phyloP scores from a whole-genome alignment of 2,329 filamentous ascomycete species.

The Fonsecaea pugnacius region DNA sequence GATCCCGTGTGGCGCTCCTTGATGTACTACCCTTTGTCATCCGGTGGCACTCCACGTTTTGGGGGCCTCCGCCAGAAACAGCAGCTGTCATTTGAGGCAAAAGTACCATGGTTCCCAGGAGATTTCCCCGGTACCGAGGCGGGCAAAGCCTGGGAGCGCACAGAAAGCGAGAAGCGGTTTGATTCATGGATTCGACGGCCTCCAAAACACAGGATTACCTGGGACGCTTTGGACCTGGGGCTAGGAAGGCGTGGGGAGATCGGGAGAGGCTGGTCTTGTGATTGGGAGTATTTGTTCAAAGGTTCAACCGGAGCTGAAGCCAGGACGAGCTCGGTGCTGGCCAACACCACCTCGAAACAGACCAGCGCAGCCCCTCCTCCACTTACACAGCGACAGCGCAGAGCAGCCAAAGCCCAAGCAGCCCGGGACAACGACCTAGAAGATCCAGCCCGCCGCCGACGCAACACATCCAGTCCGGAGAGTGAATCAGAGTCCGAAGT shows the following conservation, averaged over 20 bases:
- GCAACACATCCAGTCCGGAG: constrained; percentile 32
- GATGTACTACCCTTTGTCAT: constrained; percentile 78
- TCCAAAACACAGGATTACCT: constrained; percentile 79
- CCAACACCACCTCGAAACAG: not conserved
- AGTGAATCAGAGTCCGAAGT: constrained; percentile 23
- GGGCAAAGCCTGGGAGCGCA: constrained; percentile 76
- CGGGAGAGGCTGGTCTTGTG: constrained; percentile 79
- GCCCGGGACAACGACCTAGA: constrained; percentile 15
- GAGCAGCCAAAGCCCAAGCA: constrained; percentile 30
- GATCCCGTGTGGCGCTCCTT: constrained; percentile 82
- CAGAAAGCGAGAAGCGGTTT: constrained; percentile 64
- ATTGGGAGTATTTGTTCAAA: constrained; percentile 73
- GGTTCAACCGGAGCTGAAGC: not conserved
- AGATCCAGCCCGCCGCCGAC: constrained; percentile 20
- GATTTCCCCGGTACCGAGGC: constrained; percentile 81
- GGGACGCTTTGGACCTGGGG: constrained; percentile 74
- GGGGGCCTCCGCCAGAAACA: constrained; percentile 79
- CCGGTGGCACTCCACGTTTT: constrained; percentile 78
- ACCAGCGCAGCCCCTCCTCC: not conserved
- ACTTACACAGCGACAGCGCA: constrained; percentile 35
- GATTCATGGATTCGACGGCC: constrained; percentile 75
- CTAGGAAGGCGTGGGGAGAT: constrained; percentile 77
- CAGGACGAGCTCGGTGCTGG: not conserved
- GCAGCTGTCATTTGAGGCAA: constrained; percentile 81
- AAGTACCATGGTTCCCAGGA: constrained; percentile 79